These are phyloP conservation scores for Cutaneotrichosporon spelunceum DNA, from an alignment of 1,284 basidiomycete species.

Conservation along the genomic window DNA sequence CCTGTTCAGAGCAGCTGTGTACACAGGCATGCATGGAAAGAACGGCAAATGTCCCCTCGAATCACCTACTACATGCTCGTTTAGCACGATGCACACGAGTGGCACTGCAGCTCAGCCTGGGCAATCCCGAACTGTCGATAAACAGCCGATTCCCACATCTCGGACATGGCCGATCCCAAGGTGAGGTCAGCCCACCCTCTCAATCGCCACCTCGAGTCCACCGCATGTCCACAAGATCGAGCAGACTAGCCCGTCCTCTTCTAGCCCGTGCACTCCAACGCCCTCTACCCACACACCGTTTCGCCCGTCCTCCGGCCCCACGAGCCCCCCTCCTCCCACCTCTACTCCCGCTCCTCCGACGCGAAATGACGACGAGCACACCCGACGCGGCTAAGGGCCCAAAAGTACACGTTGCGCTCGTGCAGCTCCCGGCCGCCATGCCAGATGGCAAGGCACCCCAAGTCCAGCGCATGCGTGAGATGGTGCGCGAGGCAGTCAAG, in stretches of 20 bases:
- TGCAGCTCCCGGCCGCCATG: slow-evolving; percentile 15
- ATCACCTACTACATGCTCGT: not conserved
- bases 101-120: not conserved
- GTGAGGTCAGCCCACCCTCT: not conserved
- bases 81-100: not conserved
- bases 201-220: not conserved
- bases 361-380: not conserved
- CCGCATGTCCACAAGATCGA: not conserved
- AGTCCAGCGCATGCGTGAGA: slow-evolving; percentile 15
- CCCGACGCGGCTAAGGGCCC: slow-evolving; percentile 10
- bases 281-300: not conserved
- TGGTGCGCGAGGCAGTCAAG: slow-evolving; percentile 16
- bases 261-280: not conserved
- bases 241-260: not conserved
- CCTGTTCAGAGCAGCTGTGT: not conserved
- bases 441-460: slow-evolving; percentile 10
- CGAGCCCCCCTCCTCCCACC: not conserved
- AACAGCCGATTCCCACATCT: not conserved
- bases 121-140: not conserved
- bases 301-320: not conserved
- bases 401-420: slow-evolving; percentile 13
- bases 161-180: not conserved
- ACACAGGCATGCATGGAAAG: not conserved
- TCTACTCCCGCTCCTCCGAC: not conserved
- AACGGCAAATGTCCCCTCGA: not conserved